Evolutionary conservation across 2,329 filamentous ascomycete genomes (phyloP).

Genomic region (Pyricularia pennisetigena): DNA sequence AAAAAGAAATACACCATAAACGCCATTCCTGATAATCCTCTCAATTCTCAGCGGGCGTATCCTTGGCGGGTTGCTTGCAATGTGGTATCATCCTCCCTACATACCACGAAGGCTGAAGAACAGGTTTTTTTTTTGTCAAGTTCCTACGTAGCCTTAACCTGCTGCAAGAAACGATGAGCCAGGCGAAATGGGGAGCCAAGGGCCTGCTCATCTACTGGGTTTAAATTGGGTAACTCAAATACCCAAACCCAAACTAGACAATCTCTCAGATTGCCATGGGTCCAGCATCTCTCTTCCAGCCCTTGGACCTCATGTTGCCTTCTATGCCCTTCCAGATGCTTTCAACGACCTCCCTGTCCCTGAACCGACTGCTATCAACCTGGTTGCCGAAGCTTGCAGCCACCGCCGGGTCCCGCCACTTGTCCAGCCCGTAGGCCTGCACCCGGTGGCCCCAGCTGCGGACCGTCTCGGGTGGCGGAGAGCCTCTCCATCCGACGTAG

Average conservation of each 20-base stretch:
- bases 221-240: not conserved
- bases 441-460: conserved; percentile 82
- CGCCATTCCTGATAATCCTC: not conserved
- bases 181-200: not conserved
- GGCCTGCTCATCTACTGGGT: not conserved
- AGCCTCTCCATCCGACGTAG: conserved; percentile 85
- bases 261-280: conserved; percentile 37
- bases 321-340: conserved; percentile 86
- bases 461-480: conserved; percentile 67
- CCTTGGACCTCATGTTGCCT: conserved; percentile 73
- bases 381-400: not conserved
- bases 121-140: too few relatives aligned
- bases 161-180: not conserved
- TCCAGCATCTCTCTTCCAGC: conserved; percentile 67
- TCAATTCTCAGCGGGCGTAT: not conserved
- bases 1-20: not conserved
- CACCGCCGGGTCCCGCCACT: conserved; percentile 51
- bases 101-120: not conserved
- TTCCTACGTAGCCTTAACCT: not conserved
- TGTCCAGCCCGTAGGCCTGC: conserved; percentile 69
- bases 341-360: conserved; percentile 89
- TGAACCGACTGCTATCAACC: conserved; percentile 54
- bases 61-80: not conserved
- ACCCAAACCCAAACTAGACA: not conserved
- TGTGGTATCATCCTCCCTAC: not conserved